A percentile compares a stretch with the other conserved stretches of the same genome.
These are phyloP conservation scores for Pisolithus tinctorius DNA, from an alignment of 768 basidiomycete species.

Conservation along the genomic window DNA sequence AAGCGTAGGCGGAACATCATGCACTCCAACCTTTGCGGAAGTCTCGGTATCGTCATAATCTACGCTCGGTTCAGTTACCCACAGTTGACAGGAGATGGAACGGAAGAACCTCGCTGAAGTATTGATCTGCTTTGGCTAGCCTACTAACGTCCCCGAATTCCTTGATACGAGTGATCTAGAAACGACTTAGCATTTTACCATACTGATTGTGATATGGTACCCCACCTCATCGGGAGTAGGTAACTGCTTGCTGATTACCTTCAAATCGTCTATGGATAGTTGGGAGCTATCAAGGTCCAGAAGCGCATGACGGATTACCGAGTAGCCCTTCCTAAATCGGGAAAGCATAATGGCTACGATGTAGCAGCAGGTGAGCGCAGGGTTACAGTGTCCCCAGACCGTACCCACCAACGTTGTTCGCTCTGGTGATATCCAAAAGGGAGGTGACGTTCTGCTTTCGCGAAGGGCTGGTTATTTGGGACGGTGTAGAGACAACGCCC, in stretches of 20 bases:
- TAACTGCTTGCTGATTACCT: constrained; percentile 63
- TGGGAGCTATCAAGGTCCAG: constrained; percentile 63
- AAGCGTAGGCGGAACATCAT: constrained; percentile 83
- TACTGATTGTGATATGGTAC: background rate
- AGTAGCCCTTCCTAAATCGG: constrained; percentile 57
- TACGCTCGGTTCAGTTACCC: constrained; percentile 23
- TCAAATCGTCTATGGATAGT: constrained; percentile 70
- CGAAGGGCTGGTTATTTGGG: constrained; percentile 32
- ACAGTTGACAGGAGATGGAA: constrained; percentile 4
- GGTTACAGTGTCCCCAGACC: background rate
- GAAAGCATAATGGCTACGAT: constrained; percentile 75
- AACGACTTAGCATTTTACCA: background rate
- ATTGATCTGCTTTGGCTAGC: constrained; percentile 79
- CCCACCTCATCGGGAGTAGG: constrained; percentile 80
- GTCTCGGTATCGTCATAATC: constrained; percentile 75
- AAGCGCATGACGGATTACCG: constrained; percentile 65
- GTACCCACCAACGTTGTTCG: constrained; percentile 72
- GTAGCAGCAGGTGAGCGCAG: constrained; percentile 2
- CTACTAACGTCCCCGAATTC: constrained; percentile 66
- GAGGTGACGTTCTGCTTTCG: constrained; percentile 63
- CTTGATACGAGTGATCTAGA: constrained; percentile 55
- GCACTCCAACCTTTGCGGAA: constrained; percentile 66
- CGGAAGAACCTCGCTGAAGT: constrained; percentile 59
- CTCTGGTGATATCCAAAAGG: constrained; percentile 70
- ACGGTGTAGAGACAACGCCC: constrained; percentile 39